Evolutionary conservation across 208 protist species (phyloP).

Genomic region (Trypanosoma rangeli): DNA sequence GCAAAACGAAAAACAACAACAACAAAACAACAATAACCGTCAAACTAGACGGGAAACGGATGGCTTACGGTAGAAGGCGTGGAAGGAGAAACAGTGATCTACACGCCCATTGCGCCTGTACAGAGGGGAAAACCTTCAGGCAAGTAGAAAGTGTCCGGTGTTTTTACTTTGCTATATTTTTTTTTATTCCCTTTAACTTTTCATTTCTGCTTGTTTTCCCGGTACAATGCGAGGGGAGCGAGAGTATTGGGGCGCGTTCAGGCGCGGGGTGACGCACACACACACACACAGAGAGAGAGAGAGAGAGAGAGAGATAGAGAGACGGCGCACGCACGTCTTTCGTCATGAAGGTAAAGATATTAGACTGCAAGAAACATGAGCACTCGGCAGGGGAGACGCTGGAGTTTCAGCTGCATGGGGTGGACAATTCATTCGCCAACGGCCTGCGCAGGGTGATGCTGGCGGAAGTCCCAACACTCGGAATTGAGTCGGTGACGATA

Average conservation of each 20-base stretch:
- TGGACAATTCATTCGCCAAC: conserved; percentile 95
- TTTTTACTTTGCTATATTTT: conserved; percentile 12
- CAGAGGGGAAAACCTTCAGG: not conserved
- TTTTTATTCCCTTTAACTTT: conserved; percentile 20
- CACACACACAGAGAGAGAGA: not conserved
- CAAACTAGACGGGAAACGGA: no score
- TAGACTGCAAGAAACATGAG: conserved; percentile 72
- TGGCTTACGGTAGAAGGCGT: not conserved
- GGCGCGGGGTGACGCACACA: not conserved
- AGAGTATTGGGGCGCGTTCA: not conserved
- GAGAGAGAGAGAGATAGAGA: not conserved
- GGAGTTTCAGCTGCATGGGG: conserved; percentile 86
- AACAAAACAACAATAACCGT: not conserved
- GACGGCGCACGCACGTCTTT: not conserved
- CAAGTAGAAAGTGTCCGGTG: not conserved
- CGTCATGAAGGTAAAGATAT: conserved; percentile 76
- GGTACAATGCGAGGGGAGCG: not conserved
- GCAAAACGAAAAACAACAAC: not conserved
- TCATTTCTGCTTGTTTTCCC: conserved; percentile 3
- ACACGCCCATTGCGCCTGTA: not conserved
- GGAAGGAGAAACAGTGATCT: not conserved
- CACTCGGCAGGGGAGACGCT: conserved; percentile 87
- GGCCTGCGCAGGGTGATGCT: conserved; percentile 97
- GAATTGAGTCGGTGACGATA: conserved; percentile 97
- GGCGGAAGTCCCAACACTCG: conserved; percentile 98